A percentile compares a stretch with the other conserved stretches of the same genome.
phyloP scores from a whole-genome alignment of 2,329 filamentous ascomycete genomes.

The Alternaria sp. region DNA sequence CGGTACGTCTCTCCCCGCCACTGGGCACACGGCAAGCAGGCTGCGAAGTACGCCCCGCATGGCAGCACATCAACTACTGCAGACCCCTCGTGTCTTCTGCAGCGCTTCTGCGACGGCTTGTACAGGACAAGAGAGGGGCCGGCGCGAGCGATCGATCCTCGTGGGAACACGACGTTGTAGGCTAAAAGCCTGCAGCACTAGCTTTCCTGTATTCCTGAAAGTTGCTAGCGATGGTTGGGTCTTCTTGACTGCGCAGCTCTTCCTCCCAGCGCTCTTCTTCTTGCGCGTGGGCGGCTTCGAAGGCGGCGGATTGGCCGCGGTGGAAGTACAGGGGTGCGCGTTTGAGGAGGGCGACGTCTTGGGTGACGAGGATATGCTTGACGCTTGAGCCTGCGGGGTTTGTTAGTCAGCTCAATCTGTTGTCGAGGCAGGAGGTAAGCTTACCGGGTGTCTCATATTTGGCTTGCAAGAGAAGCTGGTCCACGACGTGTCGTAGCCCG shows the following conservation, averaged over 20 bases:
- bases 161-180: constrained; percentile 2
- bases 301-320: constrained; percentile 50
- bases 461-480: constrained; percentile 53
- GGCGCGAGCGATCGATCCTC: constrained; percentile 4
- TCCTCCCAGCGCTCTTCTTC: constrained; percentile 58
- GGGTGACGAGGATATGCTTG: constrained; percentile 55
- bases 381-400: constrained; percentile 46
- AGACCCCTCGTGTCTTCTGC: not conserved
- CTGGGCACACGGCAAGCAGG: not conserved
- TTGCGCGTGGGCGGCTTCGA: constrained; percentile 47
- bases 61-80: not conserved
- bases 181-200: constrained; percentile 36
- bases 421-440: constrained; percentile 2
- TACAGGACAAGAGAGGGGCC: not conserved
- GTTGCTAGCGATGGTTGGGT: constrained; percentile 31
- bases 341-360: constrained; percentile 53
- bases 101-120: not conserved
- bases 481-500: constrained; percentile 56
- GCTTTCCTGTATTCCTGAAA: constrained; percentile 58
- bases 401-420: constrained; percentile 7
- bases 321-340: constrained; percentile 52
- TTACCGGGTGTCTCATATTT: constrained; percentile 57
- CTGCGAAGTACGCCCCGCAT: not conserved
- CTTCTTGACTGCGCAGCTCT: constrained; percentile 39
- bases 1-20: not conserved